Evolutionary conservation across 371 early-diverging fungal genomes (phyloP).

Genomic region (Aphelidium insulamus): DNA sequence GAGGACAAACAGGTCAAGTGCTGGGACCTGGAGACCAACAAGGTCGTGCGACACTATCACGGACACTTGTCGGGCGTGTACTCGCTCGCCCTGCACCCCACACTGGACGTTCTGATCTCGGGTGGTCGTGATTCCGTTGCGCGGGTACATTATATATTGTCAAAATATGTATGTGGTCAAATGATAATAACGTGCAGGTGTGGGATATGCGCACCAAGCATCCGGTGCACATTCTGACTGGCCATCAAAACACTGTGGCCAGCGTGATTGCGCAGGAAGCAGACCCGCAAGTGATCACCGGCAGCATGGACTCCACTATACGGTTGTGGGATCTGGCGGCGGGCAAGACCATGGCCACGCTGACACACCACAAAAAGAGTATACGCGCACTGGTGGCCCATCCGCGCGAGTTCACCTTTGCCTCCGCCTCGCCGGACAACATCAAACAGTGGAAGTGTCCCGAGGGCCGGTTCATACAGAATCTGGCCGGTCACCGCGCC

Average conservation of each 20-base stretch:
- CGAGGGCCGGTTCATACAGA: slow-evolving; percentile 78
- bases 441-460: slow-evolving; percentile 94
- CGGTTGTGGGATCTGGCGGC: slow-evolving; percentile 89
- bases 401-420: slow-evolving; percentile 82
- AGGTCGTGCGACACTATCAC: slow-evolving; percentile 93
- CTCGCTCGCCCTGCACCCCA: slow-evolving; percentile 70
- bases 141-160: slow-evolving; percentile 27
- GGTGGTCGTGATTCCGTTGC: slow-evolving; percentile 86
- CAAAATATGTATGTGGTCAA: neutral
- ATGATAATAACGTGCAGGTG: slow-evolving; percentile 16
- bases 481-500: slow-evolving; percentile 62
- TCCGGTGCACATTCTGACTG: slow-evolving; percentile 67
- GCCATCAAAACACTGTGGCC: slow-evolving; percentile 67
- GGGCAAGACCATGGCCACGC: slow-evolving; percentile 73
- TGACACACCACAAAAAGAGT: slow-evolving; percentile 93
- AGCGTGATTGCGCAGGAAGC: slow-evolving; percentile 74
- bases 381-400: slow-evolving; percentile 77
- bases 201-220: slow-evolving; percentile 96
- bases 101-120: slow-evolving; percentile 76
- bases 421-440: slow-evolving; percentile 70
- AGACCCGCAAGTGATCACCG: slow-evolving; percentile 88
- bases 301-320: slow-evolving; percentile 77
- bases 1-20: slow-evolving; percentile 96
- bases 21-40: slow-evolving; percentile 94
- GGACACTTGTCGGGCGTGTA: slow-evolving; percentile 90